phyloP scores from a whole-genome alignment of 768 basidiomycete species.

The Mycena leptocephala region DNA sequence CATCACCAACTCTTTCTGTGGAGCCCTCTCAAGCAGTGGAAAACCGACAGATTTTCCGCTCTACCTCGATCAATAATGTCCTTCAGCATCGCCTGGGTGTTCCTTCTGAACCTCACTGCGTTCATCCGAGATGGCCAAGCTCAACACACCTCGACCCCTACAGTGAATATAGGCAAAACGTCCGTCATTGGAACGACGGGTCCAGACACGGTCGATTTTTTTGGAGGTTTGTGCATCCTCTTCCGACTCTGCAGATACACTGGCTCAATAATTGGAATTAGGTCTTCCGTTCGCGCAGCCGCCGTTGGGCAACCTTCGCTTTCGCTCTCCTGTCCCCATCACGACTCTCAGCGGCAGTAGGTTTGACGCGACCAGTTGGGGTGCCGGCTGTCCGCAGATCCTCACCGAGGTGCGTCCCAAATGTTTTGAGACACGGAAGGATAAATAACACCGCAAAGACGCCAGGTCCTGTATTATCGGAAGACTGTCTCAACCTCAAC shows the following conservation, averaged over 20 bases:
- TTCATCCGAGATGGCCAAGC: neutral
- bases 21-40: no score
- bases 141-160: neutral
- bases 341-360: constrained; percentile 35
- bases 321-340: constrained; percentile 46
- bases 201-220: constrained; percentile 43
- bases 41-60: no score
- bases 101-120: neutral
- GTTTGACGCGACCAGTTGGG: constrained; percentile 49
- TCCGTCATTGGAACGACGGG: constrained; percentile 9
- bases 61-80: no score
- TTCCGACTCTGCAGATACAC: neutral
- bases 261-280: neutral
- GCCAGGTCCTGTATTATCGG: constrained; percentile 45
- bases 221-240: constrained; percentile 40
- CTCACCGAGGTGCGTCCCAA: constrained; percentile 17
- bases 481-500: constrained; percentile 67
- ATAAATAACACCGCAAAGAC: neutral
- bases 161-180: neutral
- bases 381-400: constrained; percentile 39
- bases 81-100: neutral
- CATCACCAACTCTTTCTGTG: no score
- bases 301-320: constrained; percentile 46
- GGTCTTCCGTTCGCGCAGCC: constrained; percentile 49
- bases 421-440: neutral